phyloP scores from a whole-genome alignment of 345 rosid genomes.

The Eucalyptus globulus region DNA sequence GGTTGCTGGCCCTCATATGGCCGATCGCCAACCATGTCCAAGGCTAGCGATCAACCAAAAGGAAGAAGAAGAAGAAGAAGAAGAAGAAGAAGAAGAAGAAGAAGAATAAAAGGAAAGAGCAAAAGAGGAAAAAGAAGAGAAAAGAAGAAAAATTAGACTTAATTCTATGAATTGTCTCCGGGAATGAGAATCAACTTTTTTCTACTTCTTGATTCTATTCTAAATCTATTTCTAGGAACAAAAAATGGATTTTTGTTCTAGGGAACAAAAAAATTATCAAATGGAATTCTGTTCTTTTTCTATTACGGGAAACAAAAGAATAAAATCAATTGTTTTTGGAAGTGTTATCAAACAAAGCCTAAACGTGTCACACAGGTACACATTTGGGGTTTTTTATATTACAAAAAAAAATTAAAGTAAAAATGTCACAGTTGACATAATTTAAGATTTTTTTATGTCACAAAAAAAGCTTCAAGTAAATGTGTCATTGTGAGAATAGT shows the following conservation, averaged over 20 bases:
- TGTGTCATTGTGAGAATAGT: neutral
- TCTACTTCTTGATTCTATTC: fast-evolving
- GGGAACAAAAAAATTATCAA: too few relatives aligned
- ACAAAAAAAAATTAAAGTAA: neutral
- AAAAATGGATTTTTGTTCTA: too few relatives aligned
- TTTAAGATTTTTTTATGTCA: fast-evolving
- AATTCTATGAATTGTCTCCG: fast-evolving
- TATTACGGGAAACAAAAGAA: fast-evolving
- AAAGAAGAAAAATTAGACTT: too few relatives aligned
- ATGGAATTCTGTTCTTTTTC: fast-evolving
- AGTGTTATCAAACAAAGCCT: too few relatives aligned
- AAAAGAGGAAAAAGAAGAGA: too few relatives aligned
- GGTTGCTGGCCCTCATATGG: fast-evolving
- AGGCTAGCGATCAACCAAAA: too few relatives aligned
- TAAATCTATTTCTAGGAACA: too few relatives aligned
- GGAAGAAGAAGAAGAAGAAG: too few relatives aligned
- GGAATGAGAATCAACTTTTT: fast-evolving
- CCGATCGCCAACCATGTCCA: fast-evolving
- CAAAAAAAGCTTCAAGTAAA: too few relatives aligned
- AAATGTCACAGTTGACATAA: fast-evolving
- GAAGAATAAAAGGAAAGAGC: too few relatives aligned
- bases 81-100: too few relatives aligned
- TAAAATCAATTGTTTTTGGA: fast-evolving
- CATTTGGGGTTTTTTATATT: fast-evolving
- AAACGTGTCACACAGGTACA: neutral